Conservation (phyloP, 192 early-diverging fungal genomes). For the Spinellus fusiger region DNA sequence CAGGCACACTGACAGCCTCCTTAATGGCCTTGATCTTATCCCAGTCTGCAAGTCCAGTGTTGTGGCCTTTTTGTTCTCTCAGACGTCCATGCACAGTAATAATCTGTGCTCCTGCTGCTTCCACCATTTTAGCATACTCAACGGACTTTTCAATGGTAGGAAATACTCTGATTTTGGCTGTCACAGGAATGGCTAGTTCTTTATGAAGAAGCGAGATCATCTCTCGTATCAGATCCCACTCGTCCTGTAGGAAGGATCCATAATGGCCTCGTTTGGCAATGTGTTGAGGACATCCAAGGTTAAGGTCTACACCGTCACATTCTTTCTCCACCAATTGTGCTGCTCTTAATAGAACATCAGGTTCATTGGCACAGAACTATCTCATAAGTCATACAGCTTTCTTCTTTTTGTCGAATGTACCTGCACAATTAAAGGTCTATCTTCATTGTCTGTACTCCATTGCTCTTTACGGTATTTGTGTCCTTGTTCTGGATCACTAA, state of each 20-base stretch:
- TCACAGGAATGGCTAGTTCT: conserved; percentile 82
- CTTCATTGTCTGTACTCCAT: conserved; percentile 61
- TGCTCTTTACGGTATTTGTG: conserved; percentile 67
- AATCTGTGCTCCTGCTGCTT: conserved; percentile 85
- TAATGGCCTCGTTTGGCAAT: conserved; percentile 91
- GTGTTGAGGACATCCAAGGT: conserved; percentile 94
- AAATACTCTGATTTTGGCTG: conserved; percentile 93
- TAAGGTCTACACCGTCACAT: conserved; percentile 93
- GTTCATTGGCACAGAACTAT: conserved; percentile 97
- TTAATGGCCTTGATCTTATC: conserved; percentile 82
- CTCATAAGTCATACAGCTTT: background rate
- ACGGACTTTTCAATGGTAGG: conserved; percentile 87
- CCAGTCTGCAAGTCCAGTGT: conserved; percentile 96
- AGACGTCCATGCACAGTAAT: conserved; percentile 92
- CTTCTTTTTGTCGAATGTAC: conserved; percentile 20
- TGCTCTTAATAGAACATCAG: conserved; percentile 72
- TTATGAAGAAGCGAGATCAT: conserved; percentile 72
- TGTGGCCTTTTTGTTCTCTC: conserved; percentile 95
- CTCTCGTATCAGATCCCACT: conserved; percentile 75
- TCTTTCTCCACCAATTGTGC: conserved; percentile 73
- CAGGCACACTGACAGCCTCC: conserved; percentile 79
- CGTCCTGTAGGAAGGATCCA: conserved; percentile 91
- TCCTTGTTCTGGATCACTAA: conserved; percentile 54
- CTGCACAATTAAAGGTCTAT: conserved; percentile 82
- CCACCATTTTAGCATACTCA: conserved; percentile 93